Percentiles rank a stretch among this genome's conserved stretches.
phyloP scores from a whole-genome alignment of 768 basidiomycete genomes.

The Pholiota microspora region DNA sequence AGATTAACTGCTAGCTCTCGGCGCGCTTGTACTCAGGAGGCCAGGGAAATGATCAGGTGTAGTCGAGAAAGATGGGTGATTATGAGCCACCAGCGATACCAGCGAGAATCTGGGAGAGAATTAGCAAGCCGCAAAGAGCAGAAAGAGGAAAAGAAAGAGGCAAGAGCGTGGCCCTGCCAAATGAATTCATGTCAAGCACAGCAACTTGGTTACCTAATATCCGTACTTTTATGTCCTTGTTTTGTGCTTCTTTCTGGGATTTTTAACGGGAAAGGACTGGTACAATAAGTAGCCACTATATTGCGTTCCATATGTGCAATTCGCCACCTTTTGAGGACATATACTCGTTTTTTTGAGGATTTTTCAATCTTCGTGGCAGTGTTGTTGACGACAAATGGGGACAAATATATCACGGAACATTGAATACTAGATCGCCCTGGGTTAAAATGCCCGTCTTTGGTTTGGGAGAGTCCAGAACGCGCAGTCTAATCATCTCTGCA shows the following conservation, averaged over 20 bases:
- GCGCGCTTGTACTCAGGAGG: background rate
- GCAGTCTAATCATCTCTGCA: background rate
- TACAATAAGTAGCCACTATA: background rate
- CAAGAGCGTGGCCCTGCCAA: constrained; percentile 12
- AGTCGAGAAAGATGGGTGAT: constrained; percentile 22
- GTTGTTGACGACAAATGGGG: background rate
- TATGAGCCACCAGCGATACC: too few species aligned
- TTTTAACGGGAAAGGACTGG: background rate
- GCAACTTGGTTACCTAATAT: background rate
- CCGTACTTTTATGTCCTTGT: too few species aligned
- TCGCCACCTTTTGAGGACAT: background rate
- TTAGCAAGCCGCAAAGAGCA: constrained; percentile 13
- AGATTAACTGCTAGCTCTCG: background rate
- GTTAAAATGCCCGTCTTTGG: background rate
- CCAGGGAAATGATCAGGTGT: background rate
- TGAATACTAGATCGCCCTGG: background rate
- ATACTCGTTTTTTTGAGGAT: background rate
- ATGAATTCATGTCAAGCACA: background rate
- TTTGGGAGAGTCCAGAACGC: background rate
- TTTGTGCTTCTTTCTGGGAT: background rate
- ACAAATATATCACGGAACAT: background rate
- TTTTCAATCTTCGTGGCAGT: background rate
- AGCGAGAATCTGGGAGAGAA: background rate
- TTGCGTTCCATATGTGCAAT: background rate
- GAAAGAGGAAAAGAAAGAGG: constrained; percentile 21